Evolutionary conservation across 108 stramenopile genomes (phyloP).

Genomic region (Cylindrotheca fusiformis): DNA sequence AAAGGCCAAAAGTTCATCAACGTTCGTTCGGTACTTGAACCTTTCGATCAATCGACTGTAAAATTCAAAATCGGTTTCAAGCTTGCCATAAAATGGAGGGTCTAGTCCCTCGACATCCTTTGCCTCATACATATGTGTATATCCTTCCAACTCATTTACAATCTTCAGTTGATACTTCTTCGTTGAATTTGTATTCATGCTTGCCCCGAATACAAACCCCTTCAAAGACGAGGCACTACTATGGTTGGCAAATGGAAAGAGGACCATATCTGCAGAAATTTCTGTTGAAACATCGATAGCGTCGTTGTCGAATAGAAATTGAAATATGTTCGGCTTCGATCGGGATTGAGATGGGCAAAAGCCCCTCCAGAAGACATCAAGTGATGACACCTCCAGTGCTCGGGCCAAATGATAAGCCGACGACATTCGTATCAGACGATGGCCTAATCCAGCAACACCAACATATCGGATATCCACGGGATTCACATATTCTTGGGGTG

Average conservation of each 20-base stretch:
- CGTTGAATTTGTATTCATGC: background rate
- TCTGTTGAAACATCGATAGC: background rate
- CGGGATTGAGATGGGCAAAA: slow-evolving; percentile 13
- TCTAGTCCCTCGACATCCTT: background rate
- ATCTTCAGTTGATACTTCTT: slow-evolving; percentile 15
- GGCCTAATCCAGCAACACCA: slow-evolving; percentile 18
- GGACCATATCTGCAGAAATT: background rate
- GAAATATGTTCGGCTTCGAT: slow-evolving; percentile 20
- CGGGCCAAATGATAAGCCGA: slow-evolving; percentile 19
- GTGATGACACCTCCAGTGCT: background rate
- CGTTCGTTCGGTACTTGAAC: slow-evolving; percentile 26
- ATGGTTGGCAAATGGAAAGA: slow-evolving; percentile 20
- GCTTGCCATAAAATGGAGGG: background rate
- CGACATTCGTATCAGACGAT: slow-evolving; percentile 32
- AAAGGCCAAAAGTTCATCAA: slow-evolving; percentile 13
- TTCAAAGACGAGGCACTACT: too few species aligned
- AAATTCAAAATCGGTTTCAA: slow-evolving; percentile 30
- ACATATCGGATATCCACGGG: background rate
- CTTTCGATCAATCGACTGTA: slow-evolving; percentile 22
- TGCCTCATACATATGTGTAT: background rate
- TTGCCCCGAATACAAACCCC: slow-evolving; percentile 7
- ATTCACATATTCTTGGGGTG: too few species aligned
- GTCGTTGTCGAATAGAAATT: slow-evolving; percentile 13
- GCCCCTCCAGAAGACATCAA: slow-evolving; percentile 21
- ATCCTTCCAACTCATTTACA: background rate